phyloP scores from a whole-genome alignment of 768 basidiomycete species.

The Gloeostereum incarnatum region DNA sequence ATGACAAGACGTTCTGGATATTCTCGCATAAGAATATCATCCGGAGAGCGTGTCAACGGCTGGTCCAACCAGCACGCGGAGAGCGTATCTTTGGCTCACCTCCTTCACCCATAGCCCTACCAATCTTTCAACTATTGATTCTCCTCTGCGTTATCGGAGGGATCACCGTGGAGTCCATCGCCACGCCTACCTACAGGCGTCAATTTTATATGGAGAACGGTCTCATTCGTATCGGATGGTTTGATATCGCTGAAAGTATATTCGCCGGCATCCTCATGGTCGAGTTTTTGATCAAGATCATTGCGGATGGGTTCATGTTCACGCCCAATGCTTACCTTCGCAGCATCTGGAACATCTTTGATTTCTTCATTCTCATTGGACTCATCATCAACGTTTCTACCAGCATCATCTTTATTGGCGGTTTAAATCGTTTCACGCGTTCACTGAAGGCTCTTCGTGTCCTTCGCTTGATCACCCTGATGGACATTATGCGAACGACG shows the following conservation, averaged over 20 bases:
- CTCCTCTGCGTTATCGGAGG: constrained; percentile 72
- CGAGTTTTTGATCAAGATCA: constrained; percentile 84
- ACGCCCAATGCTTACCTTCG: constrained; percentile 88
- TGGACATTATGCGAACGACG: constrained; percentile 78
- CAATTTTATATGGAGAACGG: constrained; percentile 57
- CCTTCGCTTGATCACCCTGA: constrained; percentile 82
- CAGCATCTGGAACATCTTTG: constrained; percentile 88
- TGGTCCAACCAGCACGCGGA: constrained; percentile 77
- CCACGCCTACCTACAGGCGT: constrained; percentile 78
- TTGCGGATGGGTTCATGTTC: constrained; percentile 89
- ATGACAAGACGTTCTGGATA: constrained; percentile 86
- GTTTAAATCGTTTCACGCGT: constrained; percentile 73
- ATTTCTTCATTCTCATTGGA: constrained; percentile 77
- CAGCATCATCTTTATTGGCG: constrained; percentile 65
- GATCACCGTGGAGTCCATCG: constrained; percentile 70
- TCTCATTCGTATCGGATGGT: constrained; percentile 65
- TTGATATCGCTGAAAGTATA: constrained; percentile 67
- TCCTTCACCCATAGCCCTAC: constrained; percentile 52
- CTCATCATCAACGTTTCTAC: constrained; percentile 68
- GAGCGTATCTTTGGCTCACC: constrained; percentile 79
- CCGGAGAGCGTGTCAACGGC: constrained; percentile 68
- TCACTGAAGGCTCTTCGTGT: constrained; percentile 84
- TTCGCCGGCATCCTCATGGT: constrained; percentile 65
- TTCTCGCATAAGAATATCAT: constrained; percentile 73
- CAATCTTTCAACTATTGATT: constrained; percentile 67